Evolutionary conservation across 2,329 filamentous ascomycete species (phyloP).

Genomic region (Arthrobotrys musiformis): DNA sequence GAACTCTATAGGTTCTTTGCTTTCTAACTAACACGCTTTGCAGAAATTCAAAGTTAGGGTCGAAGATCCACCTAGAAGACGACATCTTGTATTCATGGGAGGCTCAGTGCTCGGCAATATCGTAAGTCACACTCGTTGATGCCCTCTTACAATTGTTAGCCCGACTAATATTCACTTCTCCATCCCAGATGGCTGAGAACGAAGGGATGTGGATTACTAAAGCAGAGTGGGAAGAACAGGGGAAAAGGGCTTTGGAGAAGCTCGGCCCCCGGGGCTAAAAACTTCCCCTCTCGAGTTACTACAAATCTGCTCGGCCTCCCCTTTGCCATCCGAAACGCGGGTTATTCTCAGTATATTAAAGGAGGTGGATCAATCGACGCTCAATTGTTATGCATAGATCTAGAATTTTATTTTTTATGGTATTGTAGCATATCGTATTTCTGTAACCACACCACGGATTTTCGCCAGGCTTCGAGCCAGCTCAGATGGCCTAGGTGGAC

Average conservation of each 20-base stretch:
- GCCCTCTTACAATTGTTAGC: background rate
- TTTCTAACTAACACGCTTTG: background rate
- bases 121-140: constrained; percentile 64
- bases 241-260: constrained; percentile 85
- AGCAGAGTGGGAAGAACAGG: constrained; percentile 96
- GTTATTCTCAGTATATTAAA: background rate
- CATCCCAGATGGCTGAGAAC: constrained; percentile 89
- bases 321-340: background rate
- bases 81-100: constrained; percentile 99
- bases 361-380: background rate
- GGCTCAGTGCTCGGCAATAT: constrained; percentile 97
- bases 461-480: too few relatives aligned
- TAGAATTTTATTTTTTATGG: background rate
- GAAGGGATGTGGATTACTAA: constrained; percentile 99
- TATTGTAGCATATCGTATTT: background rate
- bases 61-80: constrained; percentile 92
- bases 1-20: background rate
- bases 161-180: background rate
- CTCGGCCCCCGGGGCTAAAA: constrained; percentile 76
- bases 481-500: too few relatives aligned
- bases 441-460: too few relatives aligned
- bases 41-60: constrained; percentile 99
- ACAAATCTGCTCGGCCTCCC: background rate
- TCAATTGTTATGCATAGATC: background rate
- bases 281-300: background rate